phyloP scores from a whole-genome alignment of 345 rosid genomes.

The Lagerstroemia speciosa region DNA sequence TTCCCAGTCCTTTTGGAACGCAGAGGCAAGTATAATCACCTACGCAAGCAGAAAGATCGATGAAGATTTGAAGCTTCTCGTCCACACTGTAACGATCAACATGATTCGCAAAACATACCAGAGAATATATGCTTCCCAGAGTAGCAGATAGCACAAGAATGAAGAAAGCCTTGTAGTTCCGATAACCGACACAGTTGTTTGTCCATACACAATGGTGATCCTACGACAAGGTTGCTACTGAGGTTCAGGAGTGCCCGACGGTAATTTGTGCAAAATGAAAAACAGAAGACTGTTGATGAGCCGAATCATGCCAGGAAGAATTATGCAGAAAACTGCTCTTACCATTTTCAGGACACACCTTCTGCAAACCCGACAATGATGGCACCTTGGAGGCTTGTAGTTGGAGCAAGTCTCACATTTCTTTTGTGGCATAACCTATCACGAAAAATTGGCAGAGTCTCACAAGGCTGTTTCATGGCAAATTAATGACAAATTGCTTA shows the following conservation, averaged over 20 bases:
- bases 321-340: constrained; percentile 14
- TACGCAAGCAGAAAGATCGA: constrained; percentile 13
- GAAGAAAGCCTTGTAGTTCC: constrained; percentile 86
- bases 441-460: background rate
- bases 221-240: constrained; percentile 25
- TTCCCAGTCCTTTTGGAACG: constrained; percentile 31
- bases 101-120: constrained; percentile 24
- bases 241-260: background rate
- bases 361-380: constrained; percentile 88
- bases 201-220: constrained; percentile 95
- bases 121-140: constrained; percentile 54
- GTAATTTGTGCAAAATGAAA: background rate
- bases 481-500: too few species aligned
- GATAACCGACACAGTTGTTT: constrained; percentile 84
- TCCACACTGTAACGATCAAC: background rate
- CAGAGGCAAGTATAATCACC: constrained; percentile 40
- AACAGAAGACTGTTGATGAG: background rate
- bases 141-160: constrained; percentile 54
- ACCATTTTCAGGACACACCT: constrained; percentile 92
- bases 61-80: constrained; percentile 10
- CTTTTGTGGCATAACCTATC: constrained; percentile 45
- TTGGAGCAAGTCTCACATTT: constrained; percentile 71
- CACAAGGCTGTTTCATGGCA: background rate
- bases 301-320: background rate
- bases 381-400: constrained; percentile 76